A percentile compares a stretch with the other conserved stretches of the same genome.
These are phyloP conservation scores for Colletotrichum godetiae DNA, from an alignment of 2,329 filamentous ascomycete genomes.

Conservation along the genomic window DNA sequence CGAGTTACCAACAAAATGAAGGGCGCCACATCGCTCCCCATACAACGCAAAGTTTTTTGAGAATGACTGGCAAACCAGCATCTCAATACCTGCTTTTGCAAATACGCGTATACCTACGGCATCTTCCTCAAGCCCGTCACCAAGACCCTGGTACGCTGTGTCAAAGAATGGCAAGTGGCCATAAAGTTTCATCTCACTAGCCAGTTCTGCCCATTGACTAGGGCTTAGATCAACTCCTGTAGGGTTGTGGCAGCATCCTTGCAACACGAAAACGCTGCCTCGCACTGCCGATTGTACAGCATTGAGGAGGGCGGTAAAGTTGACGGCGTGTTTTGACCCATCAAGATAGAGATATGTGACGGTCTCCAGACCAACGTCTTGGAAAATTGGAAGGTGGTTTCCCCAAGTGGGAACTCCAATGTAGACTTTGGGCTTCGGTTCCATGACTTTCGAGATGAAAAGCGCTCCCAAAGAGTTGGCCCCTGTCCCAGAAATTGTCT, in stretches of 20 bases:
- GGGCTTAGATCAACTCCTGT: constrained; percentile 46
- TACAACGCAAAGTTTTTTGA: constrained; percentile 53
- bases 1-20: constrained; percentile 27
- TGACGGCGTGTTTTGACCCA: constrained; percentile 38
- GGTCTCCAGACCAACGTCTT: constrained; percentile 43
- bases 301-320: constrained; percentile 41
- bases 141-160: constrained; percentile 51
- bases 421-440: constrained; percentile 42
- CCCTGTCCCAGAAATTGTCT: constrained; percentile 52
- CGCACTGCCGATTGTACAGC: constrained; percentile 40
- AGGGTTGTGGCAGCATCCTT: constrained; percentile 52
- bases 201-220: constrained; percentile 46
- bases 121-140: constrained; percentile 46
- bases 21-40: constrained; percentile 47
- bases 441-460: constrained; percentile 41
- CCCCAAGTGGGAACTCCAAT: constrained; percentile 47
- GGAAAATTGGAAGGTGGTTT: constrained; percentile 47
- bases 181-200: constrained; percentile 36
- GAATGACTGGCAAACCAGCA: constrained; percentile 49
- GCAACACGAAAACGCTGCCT: constrained; percentile 48
- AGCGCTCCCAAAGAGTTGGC: constrained; percentile 49
- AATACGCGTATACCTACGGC: constrained; percentile 43
- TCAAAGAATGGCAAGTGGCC: constrained; percentile 48
- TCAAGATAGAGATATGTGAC: constrained; percentile 46
- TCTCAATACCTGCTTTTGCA: constrained; percentile 41